phyloP scores from a whole-genome alignment of 306 rosid species.

The Arachis hypogaea region DNA sequence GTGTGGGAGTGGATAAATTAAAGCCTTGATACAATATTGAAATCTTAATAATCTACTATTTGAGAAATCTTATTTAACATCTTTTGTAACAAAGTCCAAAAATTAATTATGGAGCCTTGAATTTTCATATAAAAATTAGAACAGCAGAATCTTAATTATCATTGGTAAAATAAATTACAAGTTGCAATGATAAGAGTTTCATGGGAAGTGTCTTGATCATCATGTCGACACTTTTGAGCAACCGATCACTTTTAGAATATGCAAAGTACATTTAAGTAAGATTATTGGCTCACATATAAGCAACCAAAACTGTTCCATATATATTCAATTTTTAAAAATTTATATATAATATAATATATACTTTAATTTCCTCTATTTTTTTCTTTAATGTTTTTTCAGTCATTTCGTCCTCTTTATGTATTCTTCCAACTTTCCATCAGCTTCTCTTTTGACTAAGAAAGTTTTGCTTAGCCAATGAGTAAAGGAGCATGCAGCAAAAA shows the following conservation, averaged over 20 bases:
- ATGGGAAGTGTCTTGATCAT: neutral
- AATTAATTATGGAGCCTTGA: too few relatives aligned
- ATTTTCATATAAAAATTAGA: too few relatives aligned
- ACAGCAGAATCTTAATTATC: too few relatives aligned
- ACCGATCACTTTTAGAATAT: neutral
- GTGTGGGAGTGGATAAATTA: too few relatives aligned
- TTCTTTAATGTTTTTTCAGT: neutral
- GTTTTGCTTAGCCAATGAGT: slow-evolving; percentile 28
- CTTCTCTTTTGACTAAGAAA: slow-evolving; percentile 19
- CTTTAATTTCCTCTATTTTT: neutral
- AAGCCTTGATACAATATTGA: too few relatives aligned
- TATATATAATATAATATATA: too few relatives aligned
- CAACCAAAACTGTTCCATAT: slow-evolving; percentile 7
- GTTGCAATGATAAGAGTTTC: too few relatives aligned
- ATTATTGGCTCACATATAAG: neutral
- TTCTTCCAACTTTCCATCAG: neutral
- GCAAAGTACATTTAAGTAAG: slow-evolving; percentile 5
- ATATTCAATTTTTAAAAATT: neutral
- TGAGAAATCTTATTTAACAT: too few relatives aligned
- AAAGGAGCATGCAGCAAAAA: slow-evolving; percentile 24
- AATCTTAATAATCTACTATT: too few relatives aligned
- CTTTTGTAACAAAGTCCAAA: too few relatives aligned
- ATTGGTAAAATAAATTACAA: too few relatives aligned
- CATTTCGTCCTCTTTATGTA: slow-evolving; percentile 6
- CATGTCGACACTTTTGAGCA: slow-evolving; percentile 7